These are phyloP conservation scores for Lolium rigidum DNA, from an alignment of 176 grass and related monocot species.

Conservation along the genomic window DNA sequence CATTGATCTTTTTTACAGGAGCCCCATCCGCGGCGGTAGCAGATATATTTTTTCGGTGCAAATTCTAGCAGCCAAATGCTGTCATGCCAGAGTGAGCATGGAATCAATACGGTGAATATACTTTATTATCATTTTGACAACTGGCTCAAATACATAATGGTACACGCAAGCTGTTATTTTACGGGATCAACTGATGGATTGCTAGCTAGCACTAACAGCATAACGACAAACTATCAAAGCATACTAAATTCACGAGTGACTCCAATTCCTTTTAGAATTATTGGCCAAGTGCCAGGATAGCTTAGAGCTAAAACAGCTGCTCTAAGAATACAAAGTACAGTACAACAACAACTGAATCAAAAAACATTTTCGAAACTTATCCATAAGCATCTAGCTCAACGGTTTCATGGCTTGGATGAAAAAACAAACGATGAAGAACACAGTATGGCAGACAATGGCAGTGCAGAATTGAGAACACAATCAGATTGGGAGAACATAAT, in stretches of 20 bases:
- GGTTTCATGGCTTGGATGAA: too few relatives aligned
- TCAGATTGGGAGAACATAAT: constrained; percentile 6
- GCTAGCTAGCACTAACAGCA: background rate
- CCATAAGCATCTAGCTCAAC: too few relatives aligned
- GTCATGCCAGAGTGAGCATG: background rate
- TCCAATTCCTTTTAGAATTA: constrained; percentile 11
- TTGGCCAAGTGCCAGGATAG: background rate
- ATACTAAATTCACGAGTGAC: background rate
- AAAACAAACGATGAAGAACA: background rate
- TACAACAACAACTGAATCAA: background rate
- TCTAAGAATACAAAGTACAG: background rate
- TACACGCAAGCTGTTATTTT: background rate
- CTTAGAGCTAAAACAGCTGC: background rate
- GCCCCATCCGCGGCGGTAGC: background rate
- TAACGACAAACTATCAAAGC: background rate
- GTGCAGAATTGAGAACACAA: background rate
- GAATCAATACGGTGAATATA: background rate
- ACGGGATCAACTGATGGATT: too few relatives aligned
- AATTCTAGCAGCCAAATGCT: background rate
- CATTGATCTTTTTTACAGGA: background rate
- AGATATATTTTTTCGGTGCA: background rate
- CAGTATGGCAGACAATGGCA: background rate
- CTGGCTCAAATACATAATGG: too few relatives aligned
- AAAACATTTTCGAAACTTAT: too few relatives aligned
- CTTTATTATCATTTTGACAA: background rate